These are phyloP conservation scores for Discostella pseudostelligera DNA, from an alignment of 108 stramenopile genomes.

Conservation along the genomic window DNA sequence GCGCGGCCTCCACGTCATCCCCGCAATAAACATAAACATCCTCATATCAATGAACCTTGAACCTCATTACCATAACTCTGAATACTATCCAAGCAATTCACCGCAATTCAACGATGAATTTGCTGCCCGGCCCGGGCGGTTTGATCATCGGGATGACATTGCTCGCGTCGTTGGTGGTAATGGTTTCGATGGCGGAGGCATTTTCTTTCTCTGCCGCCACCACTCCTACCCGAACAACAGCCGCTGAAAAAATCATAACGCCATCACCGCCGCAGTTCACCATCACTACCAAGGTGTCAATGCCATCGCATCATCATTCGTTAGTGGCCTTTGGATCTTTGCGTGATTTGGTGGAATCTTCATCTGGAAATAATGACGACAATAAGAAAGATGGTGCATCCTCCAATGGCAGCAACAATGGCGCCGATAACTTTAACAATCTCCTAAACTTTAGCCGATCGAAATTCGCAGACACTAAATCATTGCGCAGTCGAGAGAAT, in stretches of 20 bases:
- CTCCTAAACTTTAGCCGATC: slow-evolving; percentile 10
- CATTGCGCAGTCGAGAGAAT: not conserved
- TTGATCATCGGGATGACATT: too few species aligned
- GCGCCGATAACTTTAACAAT: slow-evolving; percentile 4
- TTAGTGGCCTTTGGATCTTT: slow-evolving; percentile 12
- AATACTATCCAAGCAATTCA: too few species aligned
- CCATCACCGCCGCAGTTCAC: not conserved
- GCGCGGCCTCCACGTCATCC: too few species aligned
- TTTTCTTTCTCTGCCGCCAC: too few species aligned
- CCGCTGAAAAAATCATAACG: too few species aligned
- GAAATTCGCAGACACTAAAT: slow-evolving; percentile 14
- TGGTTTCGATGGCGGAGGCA: slow-evolving; percentile 5
- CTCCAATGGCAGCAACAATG: not conserved
- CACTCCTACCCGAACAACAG: not conserved
- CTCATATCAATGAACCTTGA: too few species aligned
- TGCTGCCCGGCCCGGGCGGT: too few species aligned
- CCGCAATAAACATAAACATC: too few species aligned
- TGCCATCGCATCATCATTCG: not conserved
- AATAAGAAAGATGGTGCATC: slow-evolving; percentile 6
- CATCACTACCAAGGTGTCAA: not conserved
- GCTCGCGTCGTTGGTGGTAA: not conserved
- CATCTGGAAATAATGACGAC: not conserved
- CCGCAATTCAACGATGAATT: too few species aligned
- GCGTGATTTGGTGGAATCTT: slow-evolving; percentile 13
- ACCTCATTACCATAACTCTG: too few species aligned